Evolutionary conservation across 352 stramenopile genomes (phyloP).

Genomic region (Pythium plurisporium): DNA sequence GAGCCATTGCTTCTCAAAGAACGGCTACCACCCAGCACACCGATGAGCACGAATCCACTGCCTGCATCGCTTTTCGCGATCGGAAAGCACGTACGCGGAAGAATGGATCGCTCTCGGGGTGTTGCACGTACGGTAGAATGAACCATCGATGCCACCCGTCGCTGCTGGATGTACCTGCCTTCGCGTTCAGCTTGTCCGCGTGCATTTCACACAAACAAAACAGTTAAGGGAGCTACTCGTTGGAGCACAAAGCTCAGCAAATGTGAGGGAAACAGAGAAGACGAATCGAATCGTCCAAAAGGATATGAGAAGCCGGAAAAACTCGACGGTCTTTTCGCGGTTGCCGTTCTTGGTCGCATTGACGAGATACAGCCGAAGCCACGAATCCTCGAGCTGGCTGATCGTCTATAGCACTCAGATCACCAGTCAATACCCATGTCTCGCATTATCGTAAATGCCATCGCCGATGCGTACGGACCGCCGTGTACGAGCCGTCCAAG

Average conservation of each 20-base stretch:
- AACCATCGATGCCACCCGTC: constrained; percentile 82
- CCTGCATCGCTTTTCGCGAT: too few relatives aligned
- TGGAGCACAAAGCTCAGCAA: constrained; percentile 14
- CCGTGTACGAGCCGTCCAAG: constrained; percentile 63
- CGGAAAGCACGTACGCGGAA: constrained; percentile 44
- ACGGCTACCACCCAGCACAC: constrained; percentile 28
- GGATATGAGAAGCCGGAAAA: constrained; percentile 67
- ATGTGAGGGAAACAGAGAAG: neutral
- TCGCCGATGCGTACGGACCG: constrained; percentile 31
- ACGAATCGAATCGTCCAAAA: constrained; percentile 13
- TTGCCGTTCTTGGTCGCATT: constrained; percentile 70
- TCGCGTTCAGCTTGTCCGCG: constrained; percentile 63
- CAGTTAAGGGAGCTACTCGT: constrained; percentile 12
- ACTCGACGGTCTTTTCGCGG: constrained; percentile 64
- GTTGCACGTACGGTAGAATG: constrained; percentile 72
- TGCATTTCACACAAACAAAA: constrained; percentile 13
- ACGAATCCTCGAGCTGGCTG: constrained; percentile 56
- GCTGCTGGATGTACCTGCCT: constrained; percentile 12
- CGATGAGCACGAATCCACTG: too few relatives aligned
- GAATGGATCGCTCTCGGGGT: constrained; percentile 66
- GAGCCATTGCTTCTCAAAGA: constrained; percentile 71
- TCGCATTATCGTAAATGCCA: too few relatives aligned
- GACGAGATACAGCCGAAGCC: constrained; percentile 70
- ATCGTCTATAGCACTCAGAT: constrained; percentile 38
- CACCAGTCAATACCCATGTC: too few relatives aligned